These are phyloP conservation scores for Neofusicoccum umdonicola DNA, from an alignment of 2,329 filamentous ascomycete species.

Conservation along the genomic window DNA sequence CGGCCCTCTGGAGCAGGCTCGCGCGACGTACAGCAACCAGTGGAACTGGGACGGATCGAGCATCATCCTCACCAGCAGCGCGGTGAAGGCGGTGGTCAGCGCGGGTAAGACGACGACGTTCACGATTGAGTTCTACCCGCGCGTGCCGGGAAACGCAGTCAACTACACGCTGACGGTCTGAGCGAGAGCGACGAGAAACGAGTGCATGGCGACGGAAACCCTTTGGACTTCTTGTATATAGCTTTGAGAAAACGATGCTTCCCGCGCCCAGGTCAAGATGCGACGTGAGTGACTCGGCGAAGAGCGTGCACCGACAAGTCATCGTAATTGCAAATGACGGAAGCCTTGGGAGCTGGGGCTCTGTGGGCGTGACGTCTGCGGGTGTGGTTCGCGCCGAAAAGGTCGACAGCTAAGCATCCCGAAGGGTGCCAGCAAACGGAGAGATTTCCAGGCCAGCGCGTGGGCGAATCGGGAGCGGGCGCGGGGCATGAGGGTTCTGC, in stretches of 20 bases:
- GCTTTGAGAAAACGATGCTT: not conserved
- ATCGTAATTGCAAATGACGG: no score
- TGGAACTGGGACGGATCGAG: conserved; percentile 51
- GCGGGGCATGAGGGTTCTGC: not conserved
- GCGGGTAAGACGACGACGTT: conserved; percentile 48
- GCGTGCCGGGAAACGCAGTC: conserved; percentile 48
- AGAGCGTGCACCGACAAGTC: no score
- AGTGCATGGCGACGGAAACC: not conserved
- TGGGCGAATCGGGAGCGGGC: not conserved
- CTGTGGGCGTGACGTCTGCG: no score
- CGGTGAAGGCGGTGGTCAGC: conserved; percentile 48
- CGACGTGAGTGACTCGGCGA: no score
- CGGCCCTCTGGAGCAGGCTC: conserved; percentile 50
- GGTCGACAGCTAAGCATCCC: not conserved
- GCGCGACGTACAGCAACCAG: conserved; percentile 49
- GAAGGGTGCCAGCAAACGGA: conserved; percentile 1
- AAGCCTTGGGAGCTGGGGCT: no score
- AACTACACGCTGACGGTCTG: conserved; percentile 50
- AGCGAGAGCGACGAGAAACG: not conserved
- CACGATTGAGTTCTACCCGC: conserved; percentile 56
- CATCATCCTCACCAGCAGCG: conserved; percentile 48
- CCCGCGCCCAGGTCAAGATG: no score
- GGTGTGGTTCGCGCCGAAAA: not conserved
- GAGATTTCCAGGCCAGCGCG: not conserved
- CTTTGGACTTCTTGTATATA: conserved; percentile 5